phyloP scores from a whole-genome alignment of 192 early-diverging fungal genomes.

The Dimargaris verticillata region DNA sequence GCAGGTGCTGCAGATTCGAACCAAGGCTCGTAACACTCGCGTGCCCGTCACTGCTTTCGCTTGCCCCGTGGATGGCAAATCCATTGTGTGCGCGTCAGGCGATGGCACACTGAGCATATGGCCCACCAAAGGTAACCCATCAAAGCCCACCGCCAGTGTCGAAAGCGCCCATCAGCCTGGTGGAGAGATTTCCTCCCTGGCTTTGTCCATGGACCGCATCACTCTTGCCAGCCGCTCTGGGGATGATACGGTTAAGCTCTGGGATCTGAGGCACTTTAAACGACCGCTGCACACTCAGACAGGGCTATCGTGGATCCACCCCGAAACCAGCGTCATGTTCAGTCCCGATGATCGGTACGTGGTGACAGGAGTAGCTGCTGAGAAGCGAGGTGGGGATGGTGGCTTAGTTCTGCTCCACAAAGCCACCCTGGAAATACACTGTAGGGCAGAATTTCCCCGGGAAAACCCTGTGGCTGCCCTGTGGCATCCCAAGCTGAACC shows the following conservation, averaged over 20 bases:
- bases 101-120: conserved; percentile 73
- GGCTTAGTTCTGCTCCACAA: not conserved
- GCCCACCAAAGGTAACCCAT: conserved; percentile 41
- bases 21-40: conserved; percentile 47
- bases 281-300: conserved; percentile 37
- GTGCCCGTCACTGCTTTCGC: conserved; percentile 49
- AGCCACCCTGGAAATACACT: conserved; percentile 12
- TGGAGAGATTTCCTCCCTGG: conserved; percentile 48
- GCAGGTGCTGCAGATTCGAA: conserved; percentile 59
- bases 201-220: conserved; percentile 46
- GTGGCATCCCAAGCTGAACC: conserved; percentile 84
- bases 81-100: conserved; percentile 29
- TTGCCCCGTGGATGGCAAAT: conserved; percentile 53
- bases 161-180: conserved; percentile 51
- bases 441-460: conserved; percentile 5
- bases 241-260: conserved; percentile 83
- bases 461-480: conserved; percentile 50
- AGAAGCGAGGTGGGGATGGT: not conserved
- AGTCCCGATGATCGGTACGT: conserved; percentile 66
- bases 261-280: conserved; percentile 72
- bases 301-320: conserved; percentile 42
- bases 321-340: conserved; percentile 66
- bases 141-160: conserved; percentile 23
- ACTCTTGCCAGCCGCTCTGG: conserved; percentile 59
- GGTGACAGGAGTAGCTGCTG: conserved; percentile 39